Evolutionary conservation across 1,284 basidiomycete species (phyloP).

Genomic region (Phaffia rhodozyma): DNA sequence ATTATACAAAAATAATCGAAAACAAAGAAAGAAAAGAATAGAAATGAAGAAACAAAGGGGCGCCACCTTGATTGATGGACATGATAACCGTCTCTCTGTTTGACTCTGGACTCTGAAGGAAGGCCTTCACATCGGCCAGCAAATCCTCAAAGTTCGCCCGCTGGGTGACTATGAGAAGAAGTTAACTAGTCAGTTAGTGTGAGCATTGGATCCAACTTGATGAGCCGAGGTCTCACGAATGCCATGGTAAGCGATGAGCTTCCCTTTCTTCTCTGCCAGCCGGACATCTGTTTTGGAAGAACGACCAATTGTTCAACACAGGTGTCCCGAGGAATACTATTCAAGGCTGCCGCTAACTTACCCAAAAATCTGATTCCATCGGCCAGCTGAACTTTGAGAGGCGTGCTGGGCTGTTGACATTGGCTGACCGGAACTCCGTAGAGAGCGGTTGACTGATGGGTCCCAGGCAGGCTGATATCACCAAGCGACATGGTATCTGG

Average conservation of each 20-base stretch:
- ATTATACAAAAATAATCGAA: not conserved
- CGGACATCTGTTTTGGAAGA: slow-evolving; percentile 64
- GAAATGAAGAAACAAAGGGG: slow-evolving; percentile 34
- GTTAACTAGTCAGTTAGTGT: not conserved
- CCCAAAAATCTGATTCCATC: slow-evolving; percentile 24
- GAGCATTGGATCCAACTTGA: not conserved
- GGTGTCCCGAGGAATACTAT: not conserved
- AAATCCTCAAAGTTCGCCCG: slow-evolving; percentile 53
- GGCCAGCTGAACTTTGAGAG: slow-evolving; percentile 29
- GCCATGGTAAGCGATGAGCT: slow-evolving; percentile 26
- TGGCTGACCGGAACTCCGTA: slow-evolving; percentile 32
- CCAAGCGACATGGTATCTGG: slow-evolving; percentile 55
- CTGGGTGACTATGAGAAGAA: slow-evolving; percentile 43
- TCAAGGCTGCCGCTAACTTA: slow-evolving; percentile 36
- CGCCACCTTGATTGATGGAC: slow-evolving; percentile 70
- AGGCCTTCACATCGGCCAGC: slow-evolving; percentile 48
- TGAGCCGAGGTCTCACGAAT: slow-evolving; percentile 21
- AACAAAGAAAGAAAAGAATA: slow-evolving; percentile 34
- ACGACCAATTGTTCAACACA: slow-evolving; percentile 30
- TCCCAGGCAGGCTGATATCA: slow-evolving; percentile 59
- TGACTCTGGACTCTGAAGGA: slow-evolving; percentile 48
- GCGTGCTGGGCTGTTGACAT: slow-evolving; percentile 31
- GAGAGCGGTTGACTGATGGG: slow-evolving; percentile 31
- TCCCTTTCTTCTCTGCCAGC: slow-evolving; percentile 51
- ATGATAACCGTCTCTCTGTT: slow-evolving; percentile 62